Conservation (phyloP, 179 eudicot genomes). For the Gypsophila paniculata region DNA sequence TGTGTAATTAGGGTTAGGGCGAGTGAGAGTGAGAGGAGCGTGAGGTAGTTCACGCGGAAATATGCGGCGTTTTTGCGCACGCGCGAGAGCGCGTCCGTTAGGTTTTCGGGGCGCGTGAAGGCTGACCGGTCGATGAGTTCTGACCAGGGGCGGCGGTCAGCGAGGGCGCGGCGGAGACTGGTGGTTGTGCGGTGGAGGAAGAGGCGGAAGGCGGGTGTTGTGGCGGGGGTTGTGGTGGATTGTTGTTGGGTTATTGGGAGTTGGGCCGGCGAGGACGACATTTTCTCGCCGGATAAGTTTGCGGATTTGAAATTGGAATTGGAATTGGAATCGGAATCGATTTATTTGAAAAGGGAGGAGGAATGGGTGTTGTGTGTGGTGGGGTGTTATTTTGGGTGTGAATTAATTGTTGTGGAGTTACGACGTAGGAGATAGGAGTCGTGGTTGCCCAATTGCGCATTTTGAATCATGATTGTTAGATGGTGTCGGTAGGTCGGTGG, state of each 20-base stretch:
- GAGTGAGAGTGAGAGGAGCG: constrained; percentile 40
- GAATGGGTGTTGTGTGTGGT: too few species aligned
- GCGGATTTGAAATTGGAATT: too few species aligned
- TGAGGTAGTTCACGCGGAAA: constrained; percentile 65
- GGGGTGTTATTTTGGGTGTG: too few species aligned
- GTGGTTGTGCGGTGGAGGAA: constrained; percentile 50
- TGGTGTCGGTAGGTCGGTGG: too few species aligned
- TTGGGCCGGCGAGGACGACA: constrained; percentile 42
- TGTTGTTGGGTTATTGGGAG: constrained; percentile 35
- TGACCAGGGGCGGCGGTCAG: constrained; percentile 69
- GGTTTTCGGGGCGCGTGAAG: constrained; percentile 54
- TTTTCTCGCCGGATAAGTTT: constrained; percentile 21
- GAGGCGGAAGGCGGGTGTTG: constrained; percentile 50
- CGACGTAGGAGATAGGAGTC: too few species aligned
- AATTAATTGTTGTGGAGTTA: too few species aligned
- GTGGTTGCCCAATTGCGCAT: too few species aligned
- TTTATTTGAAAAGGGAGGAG: too few species aligned
- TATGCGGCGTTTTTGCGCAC: constrained; percentile 64
- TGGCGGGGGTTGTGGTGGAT: constrained; percentile 9
- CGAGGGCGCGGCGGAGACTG: constrained; percentile 49
- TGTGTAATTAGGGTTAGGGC: constrained; percentile 60
- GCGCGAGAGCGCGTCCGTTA: constrained; percentile 62
- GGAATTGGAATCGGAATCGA: too few species aligned
- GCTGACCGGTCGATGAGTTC: constrained; percentile 71
- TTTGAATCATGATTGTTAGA: too few species aligned